Base-by-base conservation (phyloP, 192 early-diverging fungal genomes). In the Dispira parvispora region DNA sequence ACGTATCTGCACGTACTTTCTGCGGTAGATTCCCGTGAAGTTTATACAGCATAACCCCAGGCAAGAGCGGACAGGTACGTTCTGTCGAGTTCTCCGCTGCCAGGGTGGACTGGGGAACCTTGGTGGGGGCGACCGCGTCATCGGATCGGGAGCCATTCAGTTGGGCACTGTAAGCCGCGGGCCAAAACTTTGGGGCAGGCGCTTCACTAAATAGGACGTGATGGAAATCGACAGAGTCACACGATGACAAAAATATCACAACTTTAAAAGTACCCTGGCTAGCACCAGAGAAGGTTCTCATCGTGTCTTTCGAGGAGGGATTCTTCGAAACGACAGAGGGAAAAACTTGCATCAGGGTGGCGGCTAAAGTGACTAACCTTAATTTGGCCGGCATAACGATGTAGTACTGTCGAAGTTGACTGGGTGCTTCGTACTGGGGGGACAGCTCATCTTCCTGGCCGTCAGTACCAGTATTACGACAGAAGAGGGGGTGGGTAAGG, bases 141-240 rank as follows among this genome's bases (percentile, higher is more conserved):
- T 52, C 26, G 18, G 50, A 26, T 18, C 21, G 26, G 8, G 50
- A 52, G 1, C 18, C 18, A 2, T 52, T 20, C 13, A 18, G 0
- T 11, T 52, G 26, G 10, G 42, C 21, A 18, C 65, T 23, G 53
- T 9, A 43, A 42, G 25, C 21, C 38, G 26, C n/a, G 53, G 60
- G 69, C 60, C 58, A 61, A 45, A 61, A 61, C 21, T 25, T 14
- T 0, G 58, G 58, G 16, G 43, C 11, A 6, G 28, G 28, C 8
- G 58, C 58, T n/a, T 38, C 43, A 38, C 58, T 43, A 14, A 61
- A 8, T 20, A 92, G 50, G 73, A 86, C 87, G 69, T 88, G 86
- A 71, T 93, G 88, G 73, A 92, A 99, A 77, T 99, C 94, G 28
- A 97, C 94, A 4, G 91, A 80, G 67, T 96, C 96, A 61, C 89